phyloP scores from a whole-genome alignment of 768 basidiomycete genomes.

The Pisolithus albus region DNA sequence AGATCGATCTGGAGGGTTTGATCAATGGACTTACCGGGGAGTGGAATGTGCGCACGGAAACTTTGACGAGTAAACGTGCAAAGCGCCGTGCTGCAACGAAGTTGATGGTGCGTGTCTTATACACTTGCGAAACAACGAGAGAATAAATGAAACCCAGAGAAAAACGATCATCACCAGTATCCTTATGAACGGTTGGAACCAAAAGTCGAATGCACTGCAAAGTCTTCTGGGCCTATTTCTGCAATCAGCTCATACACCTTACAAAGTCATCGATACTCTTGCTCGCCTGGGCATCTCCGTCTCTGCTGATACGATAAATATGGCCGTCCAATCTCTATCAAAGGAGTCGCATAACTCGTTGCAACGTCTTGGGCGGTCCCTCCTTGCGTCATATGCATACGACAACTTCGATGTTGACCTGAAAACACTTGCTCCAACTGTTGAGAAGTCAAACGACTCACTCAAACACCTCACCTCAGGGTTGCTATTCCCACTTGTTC shows the following conservation, averaged over 20 bases:
- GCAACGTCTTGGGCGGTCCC: conserved; percentile 15
- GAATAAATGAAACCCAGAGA: conserved; percentile 1
- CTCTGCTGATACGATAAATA: conserved; percentile 20
- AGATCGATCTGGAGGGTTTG: neutral
- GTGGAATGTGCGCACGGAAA: neutral
- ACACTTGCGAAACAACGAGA: neutral
- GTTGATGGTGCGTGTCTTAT: too few relatives aligned
- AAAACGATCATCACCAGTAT: conserved; percentile 10
- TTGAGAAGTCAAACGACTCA: too few relatives aligned
- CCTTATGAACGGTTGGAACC: conserved; percentile 23
- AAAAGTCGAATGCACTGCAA: too few relatives aligned
- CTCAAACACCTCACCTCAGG: too few relatives aligned
- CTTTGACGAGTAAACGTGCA: neutral
- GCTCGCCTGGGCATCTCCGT: conserved; percentile 27
- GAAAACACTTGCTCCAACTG: conserved; percentile 22
- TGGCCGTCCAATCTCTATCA: neutral
- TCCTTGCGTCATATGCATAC: conserved; percentile 27
- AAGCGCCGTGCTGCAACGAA: neutral
- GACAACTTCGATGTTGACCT: conserved; percentile 40
- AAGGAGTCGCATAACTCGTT: conserved; percentile 13
- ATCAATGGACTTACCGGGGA: neutral
- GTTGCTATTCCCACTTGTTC: too few relatives aligned
- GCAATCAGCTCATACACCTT: too few relatives aligned
- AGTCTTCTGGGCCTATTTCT: too few relatives aligned
- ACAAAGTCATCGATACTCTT: conserved; percentile 22